Percentiles rank a stretch among this genome's conserved stretches.
These are phyloP conservation scores for Mycotypha africana DNA, from an alignment of 371 early-diverging fungal species.

Conservation along the genomic window DNA sequence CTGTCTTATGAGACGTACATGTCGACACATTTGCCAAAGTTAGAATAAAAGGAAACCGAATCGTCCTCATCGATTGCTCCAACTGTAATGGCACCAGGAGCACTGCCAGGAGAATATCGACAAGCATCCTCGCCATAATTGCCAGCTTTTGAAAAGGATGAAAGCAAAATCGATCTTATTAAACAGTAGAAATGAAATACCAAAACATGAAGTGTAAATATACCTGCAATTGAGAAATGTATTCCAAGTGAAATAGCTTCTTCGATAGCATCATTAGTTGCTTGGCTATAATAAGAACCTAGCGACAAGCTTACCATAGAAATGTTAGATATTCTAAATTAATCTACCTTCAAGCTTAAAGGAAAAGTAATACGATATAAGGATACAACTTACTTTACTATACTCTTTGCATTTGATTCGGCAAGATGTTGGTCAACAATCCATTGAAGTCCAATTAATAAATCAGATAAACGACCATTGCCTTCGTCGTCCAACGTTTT, in stretches of 20 bases:
- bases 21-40: conserved; percentile 78
- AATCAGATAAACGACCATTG: conserved; percentile 46
- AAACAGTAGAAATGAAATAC: no score
- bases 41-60: conserved; percentile 67
- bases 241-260: conserved; percentile 47
- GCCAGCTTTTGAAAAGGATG: conserved; percentile 28
- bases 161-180: no score
- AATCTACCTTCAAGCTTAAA: no score
- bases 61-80: conserved; percentile 79
- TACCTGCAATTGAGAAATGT: conserved; percentile 51
- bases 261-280: conserved; percentile 51
- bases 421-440: conserved; percentile 36
- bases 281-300: conserved; percentile 53
- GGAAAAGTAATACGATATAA: conserved; percentile 16
- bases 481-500: conserved; percentile 55
- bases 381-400: conserved; percentile 31
- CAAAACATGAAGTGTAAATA: not conserved
- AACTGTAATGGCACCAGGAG: conserved; percentile 79
- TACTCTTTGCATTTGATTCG: conserved; percentile 16
- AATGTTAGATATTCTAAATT: no score
- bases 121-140: conserved; percentile 77
- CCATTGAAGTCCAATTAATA: conserved; percentile 64
- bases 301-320: no score
- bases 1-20: no score
- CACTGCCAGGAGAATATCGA: conserved; percentile 78